Percentiles rank a stretch among this genome's conserved stretches.
These are phyloP conservation scores for Yarrowia divulgata DNA, from an alignment of 805 yeast species.

Conservation along the genomic window DNA sequence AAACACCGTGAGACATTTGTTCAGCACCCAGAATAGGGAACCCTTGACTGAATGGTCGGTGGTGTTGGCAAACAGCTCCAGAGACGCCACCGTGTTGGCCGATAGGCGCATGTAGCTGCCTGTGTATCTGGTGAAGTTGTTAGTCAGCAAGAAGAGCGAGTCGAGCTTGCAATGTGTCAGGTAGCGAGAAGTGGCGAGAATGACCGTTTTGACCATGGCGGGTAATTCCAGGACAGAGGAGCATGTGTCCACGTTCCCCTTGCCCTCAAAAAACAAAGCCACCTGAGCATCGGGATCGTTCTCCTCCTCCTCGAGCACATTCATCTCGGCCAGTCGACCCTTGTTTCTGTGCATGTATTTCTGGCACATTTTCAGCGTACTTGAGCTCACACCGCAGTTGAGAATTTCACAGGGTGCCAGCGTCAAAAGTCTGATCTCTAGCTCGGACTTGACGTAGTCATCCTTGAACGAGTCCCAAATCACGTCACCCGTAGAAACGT, in stretches of 20 bases:
- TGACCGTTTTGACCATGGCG: slow-evolving; percentile 50
- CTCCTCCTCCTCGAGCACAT: slow-evolving; percentile 18
- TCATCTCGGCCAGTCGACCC: slow-evolving; percentile 32
- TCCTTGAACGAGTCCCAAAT: slow-evolving; percentile 76
- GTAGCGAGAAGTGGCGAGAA: slow-evolving; percentile 60
- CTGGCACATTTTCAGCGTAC: slow-evolving; percentile 47
- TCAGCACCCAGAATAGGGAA: slow-evolving; percentile 77
- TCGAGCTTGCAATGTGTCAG: slow-evolving; percentile 69
- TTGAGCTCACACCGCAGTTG: slow-evolving; percentile 53
- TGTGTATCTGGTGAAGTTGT: slow-evolving; percentile 62
- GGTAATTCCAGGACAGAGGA: slow-evolving; percentile 42
- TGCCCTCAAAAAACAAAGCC: slow-evolving; percentile 2
- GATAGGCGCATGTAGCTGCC: slow-evolving; percentile 62
- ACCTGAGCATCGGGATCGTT: slow-evolving; percentile 13
- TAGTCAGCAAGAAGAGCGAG: slow-evolving; percentile 59
- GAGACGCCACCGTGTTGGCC: slow-evolving; percentile 68
- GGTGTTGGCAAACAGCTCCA: slow-evolving; percentile 76
- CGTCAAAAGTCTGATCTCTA: slow-evolving; percentile 77
- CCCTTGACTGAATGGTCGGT: slow-evolving; percentile 68
- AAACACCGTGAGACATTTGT: slow-evolving; percentile 79
- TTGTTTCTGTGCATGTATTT: slow-evolving; percentile 14
- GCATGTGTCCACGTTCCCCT: slow-evolving; percentile 24
- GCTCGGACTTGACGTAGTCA: slow-evolving; percentile 59
- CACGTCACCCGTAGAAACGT: slow-evolving; percentile 78
- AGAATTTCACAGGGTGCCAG: slow-evolving; percentile 80